phyloP scores from a whole-genome alignment of 2,329 filamentous ascomycete species.

The Colletotrichum eleusines region DNA sequence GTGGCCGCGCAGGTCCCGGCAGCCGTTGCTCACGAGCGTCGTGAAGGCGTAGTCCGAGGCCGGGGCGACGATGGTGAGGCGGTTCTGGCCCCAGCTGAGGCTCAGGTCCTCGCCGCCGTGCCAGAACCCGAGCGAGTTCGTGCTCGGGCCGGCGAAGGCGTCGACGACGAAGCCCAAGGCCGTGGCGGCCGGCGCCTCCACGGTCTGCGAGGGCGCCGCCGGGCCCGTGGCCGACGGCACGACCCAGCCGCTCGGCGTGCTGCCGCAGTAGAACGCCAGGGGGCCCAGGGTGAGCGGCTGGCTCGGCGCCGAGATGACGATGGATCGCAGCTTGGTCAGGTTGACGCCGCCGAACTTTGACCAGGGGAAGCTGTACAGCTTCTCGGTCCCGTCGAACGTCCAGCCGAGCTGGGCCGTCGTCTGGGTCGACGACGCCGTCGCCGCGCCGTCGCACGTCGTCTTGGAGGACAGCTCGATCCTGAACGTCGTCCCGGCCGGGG shows the following conservation, averaged over 20 bases:
- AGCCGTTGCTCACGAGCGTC: conserved; percentile 60
- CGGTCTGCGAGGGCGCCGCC: conserved; percentile 58
- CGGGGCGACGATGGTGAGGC: conserved; percentile 58
- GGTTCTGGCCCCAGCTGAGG: conserved; percentile 62
- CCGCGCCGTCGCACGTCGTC: conserved; percentile 56
- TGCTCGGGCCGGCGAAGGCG: conserved; percentile 63
- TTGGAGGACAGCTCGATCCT: conserved; percentile 64
- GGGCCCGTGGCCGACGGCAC: conserved; percentile 55
- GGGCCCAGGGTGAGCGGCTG: conserved; percentile 65
- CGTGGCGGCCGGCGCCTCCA: conserved; percentile 62
- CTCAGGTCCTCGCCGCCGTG: conserved; percentile 74
- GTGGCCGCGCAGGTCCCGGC: conserved; percentile 66
- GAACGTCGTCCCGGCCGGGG: conserved; percentile 63
- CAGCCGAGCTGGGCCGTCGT: conserved; percentile 66
- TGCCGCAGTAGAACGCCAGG: conserved; percentile 70
- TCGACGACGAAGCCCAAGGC: conserved; percentile 69
- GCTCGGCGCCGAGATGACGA: conserved; percentile 63
- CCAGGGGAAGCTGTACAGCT: conserved; percentile 70
- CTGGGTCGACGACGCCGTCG: conserved; percentile 52
- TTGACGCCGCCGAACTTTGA: conserved; percentile 64
- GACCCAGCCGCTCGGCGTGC: conserved; percentile 61
- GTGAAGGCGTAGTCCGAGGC: conserved; percentile 68
- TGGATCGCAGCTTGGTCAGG: conserved; percentile 62
- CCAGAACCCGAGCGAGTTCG: conserved; percentile 73
- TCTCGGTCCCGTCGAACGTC: conserved; percentile 70